Evolutionary conservation across 805 yeast species (phyloP), one percentile per base, ranked within the genome.

Genomic region (Kazachstania kunashirensis): DNA sequence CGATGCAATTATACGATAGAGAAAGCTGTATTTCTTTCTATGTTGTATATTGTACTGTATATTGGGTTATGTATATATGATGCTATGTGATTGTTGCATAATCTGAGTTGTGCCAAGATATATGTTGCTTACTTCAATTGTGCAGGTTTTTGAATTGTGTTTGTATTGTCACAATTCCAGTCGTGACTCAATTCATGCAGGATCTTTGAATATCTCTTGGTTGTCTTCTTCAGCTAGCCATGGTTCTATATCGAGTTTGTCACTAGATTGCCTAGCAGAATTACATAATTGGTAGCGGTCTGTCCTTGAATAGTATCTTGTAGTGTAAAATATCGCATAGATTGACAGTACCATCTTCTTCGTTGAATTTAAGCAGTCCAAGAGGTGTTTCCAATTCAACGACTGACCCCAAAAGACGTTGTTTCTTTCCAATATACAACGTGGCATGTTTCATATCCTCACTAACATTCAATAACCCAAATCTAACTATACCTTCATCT

Each of bases 201-300:
- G n/a, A n/a, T n/a, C n/a, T n/a, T n/a, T n/a, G n/a, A n/a, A n/a
- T n/a, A n/a, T n/a, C n/a, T n/a, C n/a, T n/a, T n/a, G n/a, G n/a
- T n/a, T n/a, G n/a, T n/a, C 9, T 9, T 9, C n/a, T n/a, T 25
- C 10, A 23, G 24, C 8, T 23, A 11, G 10, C 11, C 24, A 9
- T 23, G 24, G 24, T 11, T 11, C 11, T 23, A 8, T 23, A n/a
- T n/a, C n/a, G n/a, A n/a, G n/a, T n/a, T 21, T 8, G 24, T 21
- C 8, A 21, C 24, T 21, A 7, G 13, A 5, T 54, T 17, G 15
- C 13, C n/a, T n/a, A n/a, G n/a, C n/a, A n/a, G n/a, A n/a, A n/a
- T 63, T 53, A 79, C 88, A 81, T 80, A 34, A 81, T 76, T 4
- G 94, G 94, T 34, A 83, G 61, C 0, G 94, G 92, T 43, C 94